Conservation (phyloP, 768 basidiomycete genomes). For the Psilocybe azurescens region DNA sequence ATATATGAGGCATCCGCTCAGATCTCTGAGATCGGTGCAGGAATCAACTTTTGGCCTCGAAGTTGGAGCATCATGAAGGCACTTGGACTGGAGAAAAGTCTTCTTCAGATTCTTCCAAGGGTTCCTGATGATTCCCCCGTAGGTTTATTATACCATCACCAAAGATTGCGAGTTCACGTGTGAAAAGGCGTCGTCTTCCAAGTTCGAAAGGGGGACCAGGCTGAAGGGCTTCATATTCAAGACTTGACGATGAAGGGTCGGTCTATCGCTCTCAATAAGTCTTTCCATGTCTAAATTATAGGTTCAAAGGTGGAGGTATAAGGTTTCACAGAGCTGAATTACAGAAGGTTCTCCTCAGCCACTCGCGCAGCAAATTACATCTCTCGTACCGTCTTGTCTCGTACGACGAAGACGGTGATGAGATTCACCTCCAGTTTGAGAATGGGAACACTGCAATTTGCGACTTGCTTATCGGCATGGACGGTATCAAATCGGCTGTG, state of each 20-base stretch:
- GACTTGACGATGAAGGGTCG: slow-evolving; percentile 28
- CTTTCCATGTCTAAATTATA: neutral
- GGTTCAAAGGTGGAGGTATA: slow-evolving; percentile 30
- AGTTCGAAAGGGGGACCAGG: slow-evolving; percentile 19
- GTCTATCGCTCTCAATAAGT: neutral
- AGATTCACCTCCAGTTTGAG: slow-evolving; percentile 36
- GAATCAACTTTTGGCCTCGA: slow-evolving; percentile 45
- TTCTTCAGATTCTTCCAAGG: slow-evolving; percentile 15
- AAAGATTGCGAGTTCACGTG: neutral
- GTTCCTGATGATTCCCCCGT: slow-evolving; percentile 21
- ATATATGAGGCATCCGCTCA: slow-evolving; percentile 46
- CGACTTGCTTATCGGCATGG: slow-evolving; percentile 46
- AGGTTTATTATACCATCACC: neutral
- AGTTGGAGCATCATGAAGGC: slow-evolving; percentile 42
- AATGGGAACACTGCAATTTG: slow-evolving; percentile 38
- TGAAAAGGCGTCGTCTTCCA: slow-evolving; percentile 6
- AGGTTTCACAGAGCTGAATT: slow-evolving; percentile 43
- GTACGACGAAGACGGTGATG: slow-evolving; percentile 26
- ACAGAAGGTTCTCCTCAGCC: slow-evolving; percentile 33
- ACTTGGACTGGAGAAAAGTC: slow-evolving; percentile 36
- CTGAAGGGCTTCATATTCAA: slow-evolving; percentile 33
- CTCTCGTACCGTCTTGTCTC: slow-evolving; percentile 36
- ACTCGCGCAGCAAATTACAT: slow-evolving; percentile 30
- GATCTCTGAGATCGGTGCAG: slow-evolving; percentile 48
- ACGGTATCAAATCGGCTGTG: slow-evolving; percentile 44